Evolutionary conservation across 352 stramenopile species (phyloP), one percentile per base, ranked within the genome.

Genomic region (Blastocystis sp.): DNA sequence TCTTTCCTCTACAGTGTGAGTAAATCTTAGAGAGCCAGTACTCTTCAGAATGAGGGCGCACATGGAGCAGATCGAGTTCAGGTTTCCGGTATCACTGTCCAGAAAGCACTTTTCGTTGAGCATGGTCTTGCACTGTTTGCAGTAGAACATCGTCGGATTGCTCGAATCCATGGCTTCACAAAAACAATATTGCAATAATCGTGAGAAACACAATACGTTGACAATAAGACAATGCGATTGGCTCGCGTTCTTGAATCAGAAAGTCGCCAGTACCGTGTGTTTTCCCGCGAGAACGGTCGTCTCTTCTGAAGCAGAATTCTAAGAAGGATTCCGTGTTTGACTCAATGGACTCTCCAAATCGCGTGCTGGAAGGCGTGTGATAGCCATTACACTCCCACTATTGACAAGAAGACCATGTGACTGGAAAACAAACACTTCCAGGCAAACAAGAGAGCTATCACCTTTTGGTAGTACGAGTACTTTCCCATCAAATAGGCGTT

Each of bases 31-130:
- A n/a, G n/a, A n/a, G n/a, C n/a, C n/a, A n/a, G n/a, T 21, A 85
- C 50, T 66, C n/a, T 85, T 69, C 45, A 29, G 51, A 31, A 67
- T 50, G 26, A 74, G 39, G 19, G 63, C 63, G 45, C 74, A 85
- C 24, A 85, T 62, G 29, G 74, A 62, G 31, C 74, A 85, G 29
- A 85, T 59, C 39, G 74, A 85, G 51, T 69, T 67, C 3, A 85
- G n/a, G 13, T 69, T 24, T 10, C 74, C 74, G 21, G 74, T 85
- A 26, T 67, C 45, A 1, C 24, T 2, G 51, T 85, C 74, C 45
- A 69, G 19, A 50, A 85, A 85, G 55, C 74, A 85, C 29, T 85
- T 85, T 55, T 85, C 74, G 45, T 85, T 85, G 12, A 85, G 61
- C 74, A 85, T 85, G 19, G 45, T 67, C n/a, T 62, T 69, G 45